phyloP scores from a whole-genome alignment of 2,329 filamentous ascomycete species.

The Dothistroma pini region DNA sequence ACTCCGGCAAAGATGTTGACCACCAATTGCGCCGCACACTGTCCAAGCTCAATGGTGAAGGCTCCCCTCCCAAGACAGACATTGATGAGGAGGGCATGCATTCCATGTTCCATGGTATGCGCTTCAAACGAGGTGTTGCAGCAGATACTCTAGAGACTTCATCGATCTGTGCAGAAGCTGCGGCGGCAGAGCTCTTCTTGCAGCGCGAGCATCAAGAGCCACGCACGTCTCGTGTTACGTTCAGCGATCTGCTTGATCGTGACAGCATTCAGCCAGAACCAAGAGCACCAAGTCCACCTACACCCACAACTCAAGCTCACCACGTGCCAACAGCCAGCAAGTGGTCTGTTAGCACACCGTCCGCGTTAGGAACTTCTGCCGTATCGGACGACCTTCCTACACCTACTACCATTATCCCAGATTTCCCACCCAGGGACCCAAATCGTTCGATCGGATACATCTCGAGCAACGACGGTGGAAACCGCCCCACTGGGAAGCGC shows the following conservation, averaged over 20 bases:
- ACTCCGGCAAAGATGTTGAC: background rate
- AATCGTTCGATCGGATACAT: conserved; percentile 26
- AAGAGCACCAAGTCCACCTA: background rate
- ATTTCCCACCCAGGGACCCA: conserved; percentile 5
- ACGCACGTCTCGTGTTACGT: conserved; percentile 1
- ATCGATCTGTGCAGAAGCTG: background rate
- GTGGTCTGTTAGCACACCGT: conserved; percentile 30
- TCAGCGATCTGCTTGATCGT: background rate
- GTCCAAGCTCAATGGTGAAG: conserved; percentile 2
- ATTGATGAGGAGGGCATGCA: background rate
- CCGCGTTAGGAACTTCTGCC: conserved; percentile 13
- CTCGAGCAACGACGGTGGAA: conserved; percentile 14
- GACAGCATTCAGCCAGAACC: background rate
- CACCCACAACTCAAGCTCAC: conserved; percentile 1
- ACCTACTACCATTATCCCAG: background rate
- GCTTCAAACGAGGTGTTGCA: background rate
- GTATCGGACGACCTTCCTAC: background rate
- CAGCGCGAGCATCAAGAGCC: background rate
- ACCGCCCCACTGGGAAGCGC: background rate
- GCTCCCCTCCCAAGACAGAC: background rate
- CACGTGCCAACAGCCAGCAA: conserved; percentile 20
- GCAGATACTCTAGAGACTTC: background rate
- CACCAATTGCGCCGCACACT: background rate
- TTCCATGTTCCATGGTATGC: background rate
- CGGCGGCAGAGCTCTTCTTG: background rate